A percentile compares a stretch with the other conserved stretches of the same genome.
These are phyloP conservation scores for Scheffersomyces lignicola DNA, from an alignment of 1,139 yeast genomes.

Conservation along the genomic window DNA sequence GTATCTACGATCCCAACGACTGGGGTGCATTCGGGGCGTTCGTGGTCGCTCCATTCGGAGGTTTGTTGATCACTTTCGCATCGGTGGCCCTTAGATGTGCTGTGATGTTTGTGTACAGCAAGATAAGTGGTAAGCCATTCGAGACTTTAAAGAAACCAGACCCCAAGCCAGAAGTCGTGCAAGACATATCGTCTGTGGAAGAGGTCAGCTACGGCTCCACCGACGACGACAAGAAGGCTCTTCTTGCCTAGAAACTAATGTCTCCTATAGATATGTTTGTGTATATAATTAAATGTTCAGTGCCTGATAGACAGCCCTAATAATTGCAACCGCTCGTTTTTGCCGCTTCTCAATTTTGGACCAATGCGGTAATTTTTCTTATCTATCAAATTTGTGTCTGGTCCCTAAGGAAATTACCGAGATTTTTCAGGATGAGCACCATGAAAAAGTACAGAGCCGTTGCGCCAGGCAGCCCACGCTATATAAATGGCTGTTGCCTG, in stretches of 20 bases:
- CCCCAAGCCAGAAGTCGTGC: conserved; percentile 10
- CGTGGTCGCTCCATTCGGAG: conserved; percentile 86
- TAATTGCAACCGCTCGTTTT: no score
- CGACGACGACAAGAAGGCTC: conserved; percentile 8
- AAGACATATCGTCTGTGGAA: conserved; percentile 13
- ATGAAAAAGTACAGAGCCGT: no score
- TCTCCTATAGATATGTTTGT: no score
- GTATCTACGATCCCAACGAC: conserved; percentile 72
- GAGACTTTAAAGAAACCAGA: conserved; percentile 57
- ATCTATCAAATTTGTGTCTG: no score
- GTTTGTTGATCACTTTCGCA: conserved; percentile 57
- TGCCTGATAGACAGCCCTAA: no score
- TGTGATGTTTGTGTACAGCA: conserved; percentile 36
- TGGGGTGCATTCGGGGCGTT: conserved; percentile 97
- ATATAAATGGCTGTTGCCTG: no score
- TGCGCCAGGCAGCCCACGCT: no score
- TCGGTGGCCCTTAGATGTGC: conserved; percentile 53
- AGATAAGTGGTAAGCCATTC: conserved; percentile 44
- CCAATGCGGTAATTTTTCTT: no score
- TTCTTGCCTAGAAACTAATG: background rate
- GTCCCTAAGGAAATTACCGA: no score
- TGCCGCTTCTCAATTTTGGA: no score
- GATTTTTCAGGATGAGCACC: no score
- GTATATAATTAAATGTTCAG: no score
- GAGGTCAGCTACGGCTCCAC: conserved; percentile 16